Conservation (phyloP, 1,139 yeast genomes). For the Scheffersomyces titani region DNA sequence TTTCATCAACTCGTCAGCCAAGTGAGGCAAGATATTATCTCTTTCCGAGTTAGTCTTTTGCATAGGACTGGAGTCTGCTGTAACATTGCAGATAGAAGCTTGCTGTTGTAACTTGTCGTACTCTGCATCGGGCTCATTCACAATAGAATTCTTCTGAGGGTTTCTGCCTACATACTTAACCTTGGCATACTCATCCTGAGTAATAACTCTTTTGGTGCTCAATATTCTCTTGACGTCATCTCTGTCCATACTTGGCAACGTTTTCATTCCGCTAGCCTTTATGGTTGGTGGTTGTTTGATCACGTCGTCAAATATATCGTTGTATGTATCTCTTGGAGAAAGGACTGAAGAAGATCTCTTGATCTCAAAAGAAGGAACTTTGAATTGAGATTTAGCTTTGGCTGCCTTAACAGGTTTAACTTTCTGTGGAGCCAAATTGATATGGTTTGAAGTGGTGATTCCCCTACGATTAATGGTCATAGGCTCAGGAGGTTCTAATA, state of each 20-base stretch:
- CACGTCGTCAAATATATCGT: conserved; percentile 46
- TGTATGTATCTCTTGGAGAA: conserved; percentile 41
- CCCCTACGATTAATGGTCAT: not conserved
- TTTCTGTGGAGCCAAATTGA: not conserved
- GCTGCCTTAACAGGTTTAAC: conserved; percentile 5
- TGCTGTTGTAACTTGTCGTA: conserved; percentile 39
- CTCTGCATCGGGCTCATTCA: conserved; percentile 26
- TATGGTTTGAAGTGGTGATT: not conserved
- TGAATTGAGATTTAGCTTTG: conserved; percentile 29
- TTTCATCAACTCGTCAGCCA: conserved; percentile 36
- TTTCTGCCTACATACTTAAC: conserved; percentile 33
- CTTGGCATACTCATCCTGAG: conserved; percentile 45
- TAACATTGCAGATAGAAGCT: conserved; percentile 42
- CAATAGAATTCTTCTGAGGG: conserved; percentile 31
- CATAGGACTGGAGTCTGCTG: conserved; percentile 23
- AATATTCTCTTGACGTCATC: conserved; percentile 46
- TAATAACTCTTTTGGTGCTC: conserved; percentile 39
- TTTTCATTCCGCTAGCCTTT: conserved; percentile 41
- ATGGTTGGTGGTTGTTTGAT: conserved; percentile 36
- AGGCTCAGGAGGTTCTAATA: conserved; percentile 25
- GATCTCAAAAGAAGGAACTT: conserved; percentile 48
- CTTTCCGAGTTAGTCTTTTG: not conserved
- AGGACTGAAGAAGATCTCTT: conserved; percentile 35
- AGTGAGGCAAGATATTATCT: conserved; percentile 26
- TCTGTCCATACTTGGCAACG: conserved; percentile 51